phyloP scores from a whole-genome alignment of 345 rosid species.

The Melaleuca quinquenervia region DNA sequence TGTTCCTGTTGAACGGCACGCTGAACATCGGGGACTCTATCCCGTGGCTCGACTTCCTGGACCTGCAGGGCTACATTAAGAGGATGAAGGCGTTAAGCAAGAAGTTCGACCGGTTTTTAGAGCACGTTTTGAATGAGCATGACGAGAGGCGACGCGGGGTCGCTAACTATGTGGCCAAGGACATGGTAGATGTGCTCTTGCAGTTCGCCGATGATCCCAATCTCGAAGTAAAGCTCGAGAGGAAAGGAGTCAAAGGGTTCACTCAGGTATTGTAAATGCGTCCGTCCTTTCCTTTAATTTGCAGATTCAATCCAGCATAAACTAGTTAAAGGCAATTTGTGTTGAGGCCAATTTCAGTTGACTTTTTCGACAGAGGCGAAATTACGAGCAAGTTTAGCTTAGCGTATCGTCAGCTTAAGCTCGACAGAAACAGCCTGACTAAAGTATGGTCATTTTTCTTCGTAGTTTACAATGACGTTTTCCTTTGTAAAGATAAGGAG shows the following conservation, averaged over 20 bases:
- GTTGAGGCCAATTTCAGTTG: not conserved
- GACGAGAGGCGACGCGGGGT: conserved; percentile 16
- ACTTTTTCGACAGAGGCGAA: not conserved
- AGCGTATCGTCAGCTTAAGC: not conserved
- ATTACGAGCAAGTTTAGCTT: not conserved
- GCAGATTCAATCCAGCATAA: not conserved
- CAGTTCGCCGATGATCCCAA: conserved; percentile 50
- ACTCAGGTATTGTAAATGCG: conserved; percentile 20
- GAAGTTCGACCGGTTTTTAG: conserved; percentile 50
- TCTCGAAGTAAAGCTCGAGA: conserved; percentile 53
- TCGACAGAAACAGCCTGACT: not conserved
- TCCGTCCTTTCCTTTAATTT: not conserved
- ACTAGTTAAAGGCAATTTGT: not conserved
- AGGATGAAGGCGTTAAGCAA: conserved; percentile 50
- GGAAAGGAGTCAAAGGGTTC: conserved; percentile 51
- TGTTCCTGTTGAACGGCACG: conserved; percentile 51
- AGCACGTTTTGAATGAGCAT: conserved; percentile 55
- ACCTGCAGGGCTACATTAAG: conserved; percentile 54
- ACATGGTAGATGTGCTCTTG: conserved; percentile 59
- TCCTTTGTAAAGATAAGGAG: not conserved
- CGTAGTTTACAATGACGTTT: not conserved
- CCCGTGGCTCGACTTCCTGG: conserved; percentile 49
- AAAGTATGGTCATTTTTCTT: not conserved
- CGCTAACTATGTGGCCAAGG: conserved; percentile 31
- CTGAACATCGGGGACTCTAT: conserved; percentile 62